Base-by-base conservation (phyloP, 2,329 filamentous ascomycete species). In the Colletotrichum abscissum region DNA sequence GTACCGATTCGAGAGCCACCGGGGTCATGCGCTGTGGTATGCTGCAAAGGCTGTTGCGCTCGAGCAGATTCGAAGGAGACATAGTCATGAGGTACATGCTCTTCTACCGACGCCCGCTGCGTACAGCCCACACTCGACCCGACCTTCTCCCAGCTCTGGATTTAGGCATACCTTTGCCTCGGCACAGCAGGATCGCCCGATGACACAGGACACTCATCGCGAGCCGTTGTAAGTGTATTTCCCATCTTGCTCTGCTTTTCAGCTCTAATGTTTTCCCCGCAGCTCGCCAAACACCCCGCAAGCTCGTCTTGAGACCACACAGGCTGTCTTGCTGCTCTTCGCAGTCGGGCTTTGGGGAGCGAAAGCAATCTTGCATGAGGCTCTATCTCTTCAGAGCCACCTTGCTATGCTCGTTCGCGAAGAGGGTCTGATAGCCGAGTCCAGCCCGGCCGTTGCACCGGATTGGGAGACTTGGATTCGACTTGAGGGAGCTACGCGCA, bases 381-480 rank as follows among this genome's bases (percentile, higher is more conserved):
- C 90, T 0, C 78, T 91, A n/a, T 87, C 88, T 0, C 78, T 92
- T 28, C 90, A 91, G 77, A 91, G 89, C 75, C 84, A 87, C 35
- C 82, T 92, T 9, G 89, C 89, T 3, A 85, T 90, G 22, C 79
- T 92, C 5, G 86, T 92, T 4, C 87, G 89, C 6, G 89, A 91
- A 62, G 90, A 91, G 73, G 88, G 90, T 0, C 82, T 91, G 55
- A 78, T 84, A 8, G 84, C 86, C 0, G 85, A 89, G 66, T 82
- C 86, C 0, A 86, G 84, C 19, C 86, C 87, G 73, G 85, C 84
- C 4, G 78, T 81, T 1, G 77, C 84, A 5, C 80, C 79, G 5
- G 88, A 90, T 75, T 92, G 90, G 90, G 88, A 91, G 65, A 83
- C 88, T 0, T 92, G 90, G 89, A 84, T 91, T 42, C 85, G 87